Base-by-base conservation (phyloP, 352 stramenopile species). In the Phytophthora kernoviae region DNA sequence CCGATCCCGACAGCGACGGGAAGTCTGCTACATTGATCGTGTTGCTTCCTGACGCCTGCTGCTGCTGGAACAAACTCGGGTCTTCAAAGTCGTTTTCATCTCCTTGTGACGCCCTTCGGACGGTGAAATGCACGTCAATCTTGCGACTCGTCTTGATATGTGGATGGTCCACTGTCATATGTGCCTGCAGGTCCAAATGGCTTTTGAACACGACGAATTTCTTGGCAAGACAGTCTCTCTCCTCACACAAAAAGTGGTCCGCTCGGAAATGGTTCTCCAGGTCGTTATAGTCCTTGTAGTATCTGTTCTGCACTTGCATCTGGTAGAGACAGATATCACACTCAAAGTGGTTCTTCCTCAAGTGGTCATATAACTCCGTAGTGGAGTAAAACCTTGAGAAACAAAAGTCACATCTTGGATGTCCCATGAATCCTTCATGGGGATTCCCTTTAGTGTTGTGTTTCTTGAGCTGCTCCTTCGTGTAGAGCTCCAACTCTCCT, bases 281-380 rank as follows among this genome's bases (percentile, higher is more conserved):
- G 67, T 97, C 90, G 40, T 80, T 71, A 68, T 97, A 97, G 70
- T 97, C 87, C 73, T 93, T 93, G 79, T 96, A 97, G 66, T 96
- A 96, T 34, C 88, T 73, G 71, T 96, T 93, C 70, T 95, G 81
- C 17, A 96, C 84, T 47, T 86, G 57, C 18, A 84, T 58, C 41
- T 79, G 75, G 50, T 84, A 87, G 22, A 96, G 61, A 54, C 90
- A 97, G 27, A 97, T 85, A 56, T 97, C 87, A 65, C 90, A 97
- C 68, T 94, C 90, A 55, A 95, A 97, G 66, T 97, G 90, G 58
- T 96, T 91, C 75, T 97, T 96, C 43, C 87, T 82, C 62, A 97
- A 49, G 46, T 97, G 90, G 10, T 97, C 84, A 61, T 96, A 95
- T 30, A 97, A 68, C 53, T 96, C 84, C 11, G 83, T 75, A 1